A percentile compares a stretch with the other conserved stretches of the same genome.
phyloP scores from a whole-genome alignment of 306 rosid genomes.

The Glycine tomentella region DNA sequence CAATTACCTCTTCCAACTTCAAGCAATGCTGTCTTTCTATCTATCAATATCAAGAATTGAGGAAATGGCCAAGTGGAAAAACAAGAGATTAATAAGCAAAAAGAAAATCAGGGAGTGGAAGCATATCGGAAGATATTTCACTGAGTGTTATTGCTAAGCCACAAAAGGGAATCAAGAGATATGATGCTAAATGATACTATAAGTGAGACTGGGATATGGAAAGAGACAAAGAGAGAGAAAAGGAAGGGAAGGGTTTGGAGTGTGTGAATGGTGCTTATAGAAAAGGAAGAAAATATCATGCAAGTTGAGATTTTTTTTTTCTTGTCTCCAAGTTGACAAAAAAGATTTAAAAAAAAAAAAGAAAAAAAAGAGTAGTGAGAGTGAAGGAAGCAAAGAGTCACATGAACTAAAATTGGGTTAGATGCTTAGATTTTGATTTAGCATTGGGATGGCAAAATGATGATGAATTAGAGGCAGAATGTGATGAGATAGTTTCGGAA shows the following conservation, averaged over 20 bases:
- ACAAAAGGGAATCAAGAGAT: conserved; percentile 51
- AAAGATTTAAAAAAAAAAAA: too few relatives aligned
- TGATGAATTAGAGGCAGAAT: too few relatives aligned
- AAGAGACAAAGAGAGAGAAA: conserved; percentile 39
- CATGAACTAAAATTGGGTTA: conserved; percentile 7
- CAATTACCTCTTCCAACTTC: conserved; percentile 20
- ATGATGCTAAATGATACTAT: conserved; percentile 54
- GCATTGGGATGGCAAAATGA: neutral
- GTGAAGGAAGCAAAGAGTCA: conserved; percentile 2
- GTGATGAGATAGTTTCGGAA: conserved; percentile 33
- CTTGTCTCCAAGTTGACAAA: conserved; percentile 14
- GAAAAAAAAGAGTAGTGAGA: neutral
- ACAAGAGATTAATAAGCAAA: conserved; percentile 15
- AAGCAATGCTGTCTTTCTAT: conserved; percentile 7
- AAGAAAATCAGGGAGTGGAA: conserved; percentile 35
- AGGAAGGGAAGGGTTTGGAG: conserved; percentile 19
- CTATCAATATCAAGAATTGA: conserved; percentile 25
- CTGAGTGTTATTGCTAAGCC: conserved; percentile 38
- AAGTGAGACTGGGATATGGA: conserved; percentile 41
- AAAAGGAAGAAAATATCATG: conserved; percentile 58
- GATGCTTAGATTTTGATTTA: neutral
- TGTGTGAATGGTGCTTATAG: neutral
- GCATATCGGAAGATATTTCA: conserved; percentile 58
- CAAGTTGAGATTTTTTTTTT: conserved; percentile 16
- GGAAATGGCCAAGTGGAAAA: conserved; percentile 33